Evolutionary conservation across 805 yeast species (phyloP).

Genomic region (Wickerhamomyces subpelliculosus): DNA sequence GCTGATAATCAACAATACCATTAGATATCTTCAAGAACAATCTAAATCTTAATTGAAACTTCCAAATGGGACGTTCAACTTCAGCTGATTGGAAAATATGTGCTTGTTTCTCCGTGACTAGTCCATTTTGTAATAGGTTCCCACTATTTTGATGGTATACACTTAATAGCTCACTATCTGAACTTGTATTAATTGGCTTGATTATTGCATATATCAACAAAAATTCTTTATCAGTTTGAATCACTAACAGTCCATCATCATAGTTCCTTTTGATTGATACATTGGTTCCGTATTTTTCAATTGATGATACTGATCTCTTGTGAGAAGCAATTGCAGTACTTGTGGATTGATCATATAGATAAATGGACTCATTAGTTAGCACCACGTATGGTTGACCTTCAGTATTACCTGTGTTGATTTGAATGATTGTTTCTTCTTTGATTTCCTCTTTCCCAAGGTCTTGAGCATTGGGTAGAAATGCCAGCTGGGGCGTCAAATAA

Average conservation of each 20-base stretch:
- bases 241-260: conserved; percentile 21
- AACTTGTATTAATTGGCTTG: conserved; percentile 4
- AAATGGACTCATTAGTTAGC: conserved; percentile 25
- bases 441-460: background rate
- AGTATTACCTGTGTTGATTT: background rate
- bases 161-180: conserved; percentile 15
- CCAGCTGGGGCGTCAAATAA: conserved; percentile 5
- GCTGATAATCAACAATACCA: conserved; percentile 15
- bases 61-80: conserved; percentile 17
- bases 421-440: background rate
- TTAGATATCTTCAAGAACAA: conserved; percentile 21
- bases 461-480: background rate
- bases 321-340: conserved; percentile 28
- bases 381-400: conserved; percentile 16
- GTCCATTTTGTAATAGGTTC: conserved; percentile 19
- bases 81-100: conserved; percentile 10
- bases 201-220: conserved; percentile 29
- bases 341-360: conserved; percentile 26
- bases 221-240: conserved; percentile 29
- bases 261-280: conserved; percentile 19
- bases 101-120: conserved; percentile 10
- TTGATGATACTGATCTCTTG: conserved; percentile 25
- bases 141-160: conserved; percentile 12
- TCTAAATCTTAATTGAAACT: conserved; percentile 19
- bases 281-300: conserved; percentile 33